phyloP scores from a whole-genome alignment of 139 green algal genomes.

The Micractinium sp. region DNA sequence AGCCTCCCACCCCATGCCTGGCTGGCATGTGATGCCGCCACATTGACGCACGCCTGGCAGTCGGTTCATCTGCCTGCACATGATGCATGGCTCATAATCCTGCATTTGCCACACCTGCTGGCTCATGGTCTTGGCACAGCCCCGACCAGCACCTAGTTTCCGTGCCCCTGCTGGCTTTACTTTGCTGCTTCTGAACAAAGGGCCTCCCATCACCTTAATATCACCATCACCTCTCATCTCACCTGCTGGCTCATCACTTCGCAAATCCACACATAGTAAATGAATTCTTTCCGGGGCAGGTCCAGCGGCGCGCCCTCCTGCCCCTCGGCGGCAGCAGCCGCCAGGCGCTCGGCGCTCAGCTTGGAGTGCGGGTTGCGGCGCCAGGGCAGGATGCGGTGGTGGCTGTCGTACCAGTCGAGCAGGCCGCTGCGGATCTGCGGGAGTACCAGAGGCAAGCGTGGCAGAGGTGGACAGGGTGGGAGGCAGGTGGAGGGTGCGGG shows the following conservation, averaged over 20 bases:
- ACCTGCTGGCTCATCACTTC: constrained; percentile 99
- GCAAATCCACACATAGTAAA: constrained; percentile 88
- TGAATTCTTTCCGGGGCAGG: constrained; percentile 74
- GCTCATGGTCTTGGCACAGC: too few species aligned
- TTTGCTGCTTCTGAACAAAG: too few species aligned
- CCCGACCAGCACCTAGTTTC: too few species aligned
- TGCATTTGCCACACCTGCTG: constrained; percentile 84
- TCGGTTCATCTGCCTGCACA: too few species aligned
- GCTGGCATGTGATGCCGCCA: too few species aligned
- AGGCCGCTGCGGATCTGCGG: constrained; percentile 57
- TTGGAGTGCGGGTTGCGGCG: constrained; percentile 75
- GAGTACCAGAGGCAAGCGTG: not conserved
- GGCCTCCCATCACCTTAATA: too few species aligned
- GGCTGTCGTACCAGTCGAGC: constrained; percentile 91
- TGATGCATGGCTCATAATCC: too few species aligned
- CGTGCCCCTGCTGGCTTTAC: too few species aligned
- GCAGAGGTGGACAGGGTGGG: not conserved
- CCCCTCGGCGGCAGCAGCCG: constrained; percentile 26
- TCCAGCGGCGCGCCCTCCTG: constrained; percentile 44
- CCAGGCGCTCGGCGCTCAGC: not conserved
- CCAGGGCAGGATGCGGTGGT: constrained; percentile 91
- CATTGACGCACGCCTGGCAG: too few species aligned
- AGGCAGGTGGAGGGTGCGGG: not conserved
- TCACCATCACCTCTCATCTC: too few species aligned
- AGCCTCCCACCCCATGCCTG: too few species aligned